Evolutionary conservation across 192 early-diverging fungal genomes (phyloP).

Genomic region (Mortierella claussenii): DNA sequence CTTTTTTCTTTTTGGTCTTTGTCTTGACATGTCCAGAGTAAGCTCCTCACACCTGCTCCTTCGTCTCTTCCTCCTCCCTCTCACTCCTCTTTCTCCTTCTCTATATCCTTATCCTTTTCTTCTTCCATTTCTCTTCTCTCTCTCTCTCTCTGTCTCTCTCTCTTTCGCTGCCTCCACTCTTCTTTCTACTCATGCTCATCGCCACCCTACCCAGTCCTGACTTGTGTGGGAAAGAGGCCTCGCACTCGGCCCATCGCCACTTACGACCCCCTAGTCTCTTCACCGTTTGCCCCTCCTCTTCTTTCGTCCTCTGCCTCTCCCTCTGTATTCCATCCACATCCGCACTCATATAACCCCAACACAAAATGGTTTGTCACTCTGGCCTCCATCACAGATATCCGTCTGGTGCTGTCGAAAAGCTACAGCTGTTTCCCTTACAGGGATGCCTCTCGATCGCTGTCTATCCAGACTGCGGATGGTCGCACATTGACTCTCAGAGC

Average conservation of each 20-base stretch:
- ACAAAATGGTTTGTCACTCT: constrained; percentile 41
- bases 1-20: too few species aligned
- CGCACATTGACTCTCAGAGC: constrained; percentile 18
- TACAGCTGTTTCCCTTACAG: constrained; percentile 18
- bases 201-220: constrained; percentile 24
- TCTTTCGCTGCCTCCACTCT: too few species aligned
- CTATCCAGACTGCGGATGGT: constrained; percentile 27
- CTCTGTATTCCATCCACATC: too few species aligned
- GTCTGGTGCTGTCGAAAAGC: constrained; percentile 7
- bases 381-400: constrained; percentile 14
- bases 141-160: too few species aligned
- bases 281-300: constrained; percentile 20
- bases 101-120: too few species aligned
- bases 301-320: constrained; percentile 22
- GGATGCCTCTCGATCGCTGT: constrained; percentile 6
- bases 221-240: constrained; percentile 27
- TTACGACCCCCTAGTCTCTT: constrained; percentile 41
- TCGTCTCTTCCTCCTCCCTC: too few species aligned
- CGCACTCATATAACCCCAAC: too few species aligned
- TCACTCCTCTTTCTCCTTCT: too few species aligned
- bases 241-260: constrained; percentile 21
- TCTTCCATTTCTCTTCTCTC: too few species aligned
- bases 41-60: too few species aligned
- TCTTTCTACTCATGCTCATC: too few species aligned
- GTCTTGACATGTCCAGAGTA: too few species aligned